Conservation (phyloP, 208 protist genomes). For the Herpetomonas muscarum region DNA sequence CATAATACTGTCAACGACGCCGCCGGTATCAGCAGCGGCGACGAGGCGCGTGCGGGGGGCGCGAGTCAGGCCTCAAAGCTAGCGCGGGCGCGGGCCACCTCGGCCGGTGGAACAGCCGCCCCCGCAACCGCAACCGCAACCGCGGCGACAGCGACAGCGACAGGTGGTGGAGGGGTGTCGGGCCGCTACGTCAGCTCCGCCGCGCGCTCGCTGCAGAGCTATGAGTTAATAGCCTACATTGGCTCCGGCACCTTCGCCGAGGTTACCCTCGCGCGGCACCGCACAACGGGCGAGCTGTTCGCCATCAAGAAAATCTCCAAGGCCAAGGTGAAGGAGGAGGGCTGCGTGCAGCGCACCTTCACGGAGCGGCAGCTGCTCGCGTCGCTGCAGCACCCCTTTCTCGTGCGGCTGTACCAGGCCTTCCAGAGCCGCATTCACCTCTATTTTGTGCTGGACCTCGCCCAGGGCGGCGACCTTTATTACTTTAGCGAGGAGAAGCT, state of each 20-base stretch:
- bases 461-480: conserved; percentile 81
- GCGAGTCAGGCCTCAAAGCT: too few species aligned
- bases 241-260: conserved; percentile 82
- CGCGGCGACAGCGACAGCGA: neutral
- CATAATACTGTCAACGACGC: neutral
- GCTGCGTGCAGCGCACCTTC: conserved; percentile 78
- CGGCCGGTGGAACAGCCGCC: too few species aligned
- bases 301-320: conserved; percentile 88
- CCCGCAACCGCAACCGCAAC: conserved; percentile 1
- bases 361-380: conserved; percentile 83
- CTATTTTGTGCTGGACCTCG: conserved; percentile 85
- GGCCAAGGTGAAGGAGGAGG: conserved; percentile 71
- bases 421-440: conserved; percentile 81
- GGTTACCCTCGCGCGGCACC: conserved; percentile 78
- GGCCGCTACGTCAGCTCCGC: conserved; percentile 42
- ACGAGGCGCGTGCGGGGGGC: too few species aligned
- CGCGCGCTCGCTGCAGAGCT: conserved; percentile 74
- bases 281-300: conserved; percentile 59
- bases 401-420: conserved; percentile 73
- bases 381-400: conserved; percentile 72
- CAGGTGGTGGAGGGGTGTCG: neutral
- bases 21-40: neutral
- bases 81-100: too few species aligned
- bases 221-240: conserved; percentile 85
- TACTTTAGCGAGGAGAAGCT: conserved; percentile 57